These are phyloP conservation scores for Metschnikowia arizonensis DNA, from an alignment of 805 yeast genomes.

Conservation along the genomic window DNA sequence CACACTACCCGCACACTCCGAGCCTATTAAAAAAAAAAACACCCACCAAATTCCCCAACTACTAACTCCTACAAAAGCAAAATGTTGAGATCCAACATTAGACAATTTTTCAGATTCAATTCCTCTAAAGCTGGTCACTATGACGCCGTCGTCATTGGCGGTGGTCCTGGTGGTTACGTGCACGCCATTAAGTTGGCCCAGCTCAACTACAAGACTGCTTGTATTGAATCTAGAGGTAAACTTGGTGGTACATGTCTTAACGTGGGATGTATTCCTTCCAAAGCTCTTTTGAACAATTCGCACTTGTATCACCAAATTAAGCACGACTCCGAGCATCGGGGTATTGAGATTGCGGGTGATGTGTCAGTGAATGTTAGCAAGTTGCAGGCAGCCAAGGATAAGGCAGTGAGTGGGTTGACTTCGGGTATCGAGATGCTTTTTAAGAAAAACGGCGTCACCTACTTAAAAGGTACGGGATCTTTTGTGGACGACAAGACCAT, in stretches of 20 bases:
- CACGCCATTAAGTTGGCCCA: slow-evolving; percentile 99
- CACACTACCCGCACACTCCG: slow-evolving; percentile 6
- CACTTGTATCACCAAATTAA: slow-evolving; percentile 85
- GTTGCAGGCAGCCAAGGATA: slow-evolving; percentile 89
- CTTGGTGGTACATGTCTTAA: slow-evolving; percentile 98
- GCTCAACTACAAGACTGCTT: slow-evolving; percentile 88
- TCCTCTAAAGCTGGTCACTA: slow-evolving; percentile 53
- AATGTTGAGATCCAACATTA: slow-evolving; percentile 23
- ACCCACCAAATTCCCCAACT: background rate
- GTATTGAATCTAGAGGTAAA: slow-evolving; percentile 93
- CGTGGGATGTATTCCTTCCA: slow-evolving; percentile 99
- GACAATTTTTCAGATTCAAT: slow-evolving; percentile 38
- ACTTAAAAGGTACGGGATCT: slow-evolving; percentile 90
- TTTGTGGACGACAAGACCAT: slow-evolving; percentile 77
- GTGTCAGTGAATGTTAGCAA: slow-evolving; percentile 70
- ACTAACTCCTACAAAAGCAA: background rate
- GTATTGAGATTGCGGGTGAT: slow-evolving; percentile 76
- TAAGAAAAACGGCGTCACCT: slow-evolving; percentile 92
- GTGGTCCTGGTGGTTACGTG: slow-evolving; percentile 99
- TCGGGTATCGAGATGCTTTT: slow-evolving; percentile 92
- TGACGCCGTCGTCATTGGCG: slow-evolving; percentile 94
- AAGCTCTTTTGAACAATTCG: slow-evolving; percentile 91
- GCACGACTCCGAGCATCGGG: slow-evolving; percentile 81
- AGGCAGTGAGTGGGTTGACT: slow-evolving; percentile 83
- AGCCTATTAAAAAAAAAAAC: slow-evolving; percentile 6